phyloP scores from a whole-genome alignment of 176 grass and related monocot species.

The Ensete ventricosum region DNA sequence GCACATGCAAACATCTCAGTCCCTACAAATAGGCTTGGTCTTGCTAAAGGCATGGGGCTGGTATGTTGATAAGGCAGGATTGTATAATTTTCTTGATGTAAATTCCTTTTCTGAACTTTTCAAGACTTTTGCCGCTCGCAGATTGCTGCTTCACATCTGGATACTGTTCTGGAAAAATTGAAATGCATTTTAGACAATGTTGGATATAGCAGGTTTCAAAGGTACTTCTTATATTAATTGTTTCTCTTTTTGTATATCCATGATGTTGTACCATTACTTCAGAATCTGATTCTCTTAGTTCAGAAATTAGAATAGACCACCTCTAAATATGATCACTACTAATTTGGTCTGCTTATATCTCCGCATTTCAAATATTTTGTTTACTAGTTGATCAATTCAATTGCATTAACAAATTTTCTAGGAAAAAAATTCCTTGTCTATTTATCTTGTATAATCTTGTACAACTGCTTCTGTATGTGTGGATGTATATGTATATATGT shows the following conservation, averaged over 20 bases:
- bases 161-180: conserved; percentile 94
- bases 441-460: too few relatives aligned
- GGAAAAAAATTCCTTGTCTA: too few relatives aligned
- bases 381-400: too few relatives aligned
- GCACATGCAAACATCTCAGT: conserved; percentile 73
- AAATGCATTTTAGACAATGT: conserved; percentile 72
- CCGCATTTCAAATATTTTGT: too few relatives aligned
- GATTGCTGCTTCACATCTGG: conserved; percentile 95
- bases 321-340: too few relatives aligned
- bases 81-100: conserved; percentile 18
- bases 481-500: too few relatives aligned
- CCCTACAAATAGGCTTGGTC: conserved; percentile 87
- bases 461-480: too few relatives aligned
- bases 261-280: background rate
- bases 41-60: conserved; percentile 96
- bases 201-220: conserved; percentile 62
- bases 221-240: conserved; percentile 34
- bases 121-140: conserved; percentile 32
- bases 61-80: conserved; percentile 32
- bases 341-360: too few relatives aligned
- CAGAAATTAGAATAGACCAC: too few relatives aligned
- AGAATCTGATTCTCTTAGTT: too few relatives aligned
- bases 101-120: conserved; percentile 19
- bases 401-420: too few relatives aligned
- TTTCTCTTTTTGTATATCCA: conserved; percentile 9